A percentile compares a stretch with the other conserved stretches of the same genome.
phyloP scores from a whole-genome alignment of 2,329 filamentous ascomycete genomes.

The Hypoxylon sp. region DNA sequence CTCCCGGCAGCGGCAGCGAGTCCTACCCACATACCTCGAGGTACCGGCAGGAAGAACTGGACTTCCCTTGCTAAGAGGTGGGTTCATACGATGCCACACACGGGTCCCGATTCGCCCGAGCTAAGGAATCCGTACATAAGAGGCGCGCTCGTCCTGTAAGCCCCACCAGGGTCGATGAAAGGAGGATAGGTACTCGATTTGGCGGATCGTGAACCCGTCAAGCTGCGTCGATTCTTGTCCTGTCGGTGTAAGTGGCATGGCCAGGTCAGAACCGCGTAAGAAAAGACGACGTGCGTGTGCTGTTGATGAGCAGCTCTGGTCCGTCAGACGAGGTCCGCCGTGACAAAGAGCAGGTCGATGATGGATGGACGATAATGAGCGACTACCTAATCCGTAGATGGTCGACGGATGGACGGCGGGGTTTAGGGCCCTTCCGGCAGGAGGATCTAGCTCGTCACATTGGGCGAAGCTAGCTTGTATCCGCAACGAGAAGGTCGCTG shows the following conservation, averaged over 20 bases:
- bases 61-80: constrained; percentile 16
- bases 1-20: constrained; percentile 10
- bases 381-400: no score
- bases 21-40: constrained; percentile 23
- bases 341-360: constrained; percentile 1
- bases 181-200: not conserved
- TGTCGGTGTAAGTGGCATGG: constrained; percentile 20
- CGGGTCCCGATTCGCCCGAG: constrained; percentile 25
- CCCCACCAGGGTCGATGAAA: constrained; percentile 11
- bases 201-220: constrained; percentile 8
- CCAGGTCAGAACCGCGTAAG: constrained; percentile 1
- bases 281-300: not conserved
- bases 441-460: constrained; percentile 26
- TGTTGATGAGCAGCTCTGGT: constrained; percentile 3
- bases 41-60: constrained; percentile 15
- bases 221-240: constrained; percentile 13
- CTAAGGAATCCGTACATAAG: constrained; percentile 1
- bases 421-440: constrained; percentile 10
- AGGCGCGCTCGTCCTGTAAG: not conserved
- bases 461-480: constrained; percentile 11
- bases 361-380: not conserved
- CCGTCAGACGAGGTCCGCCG: constrained; percentile 18
- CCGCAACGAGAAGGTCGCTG: constrained; percentile 28
- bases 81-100: constrained; percentile 5
- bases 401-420: not conserved